These are phyloP conservation scores for Macrophomina phaseolina DNA, from an alignment of 2,329 filamentous ascomycete species.

Conservation along the genomic window DNA sequence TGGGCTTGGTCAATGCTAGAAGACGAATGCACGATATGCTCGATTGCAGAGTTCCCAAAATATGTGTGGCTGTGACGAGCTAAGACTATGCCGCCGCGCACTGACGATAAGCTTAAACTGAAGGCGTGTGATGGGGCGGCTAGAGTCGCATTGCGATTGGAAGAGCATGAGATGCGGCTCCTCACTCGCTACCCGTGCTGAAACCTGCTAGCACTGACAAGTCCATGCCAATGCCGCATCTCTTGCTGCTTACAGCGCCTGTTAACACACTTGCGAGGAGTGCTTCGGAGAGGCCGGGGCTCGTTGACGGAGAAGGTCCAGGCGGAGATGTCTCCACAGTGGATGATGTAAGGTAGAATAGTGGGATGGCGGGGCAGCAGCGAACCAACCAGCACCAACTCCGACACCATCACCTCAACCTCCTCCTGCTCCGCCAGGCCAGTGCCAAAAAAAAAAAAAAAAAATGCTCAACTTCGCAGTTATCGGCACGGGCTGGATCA, in stretches of 20 bases:
- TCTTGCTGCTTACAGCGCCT: not conserved
- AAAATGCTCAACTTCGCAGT: constrained; percentile 50
- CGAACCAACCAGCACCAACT: not conserved
- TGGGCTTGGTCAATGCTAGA: constrained; percentile 20
- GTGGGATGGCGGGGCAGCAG: constrained; percentile 20
- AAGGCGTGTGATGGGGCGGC: not conserved
- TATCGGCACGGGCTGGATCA: constrained; percentile 58
- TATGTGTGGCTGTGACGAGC: not conserved
- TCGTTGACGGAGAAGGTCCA: constrained; percentile 6
- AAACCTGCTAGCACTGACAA: constrained; percentile 1
- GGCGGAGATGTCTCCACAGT: not conserved
- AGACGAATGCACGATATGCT: constrained; percentile 16
- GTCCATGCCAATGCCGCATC: not conserved
- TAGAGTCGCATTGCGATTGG: not conserved
- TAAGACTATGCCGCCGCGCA: not conserved
- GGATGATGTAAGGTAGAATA: constrained; percentile 23
- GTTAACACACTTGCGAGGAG: not conserved
- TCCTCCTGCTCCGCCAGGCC: not conserved
- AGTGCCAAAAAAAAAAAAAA: not conserved
- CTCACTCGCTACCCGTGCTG: not conserved
- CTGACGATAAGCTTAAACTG: not conserved
- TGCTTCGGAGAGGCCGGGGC: not conserved
- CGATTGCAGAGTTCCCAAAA: not conserved
- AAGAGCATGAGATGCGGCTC: not conserved
- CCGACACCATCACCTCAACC: not conserved